Evolutionary conservation across 1,139 yeast species (phyloP).

Genomic region (Candida smagusa): DNA sequence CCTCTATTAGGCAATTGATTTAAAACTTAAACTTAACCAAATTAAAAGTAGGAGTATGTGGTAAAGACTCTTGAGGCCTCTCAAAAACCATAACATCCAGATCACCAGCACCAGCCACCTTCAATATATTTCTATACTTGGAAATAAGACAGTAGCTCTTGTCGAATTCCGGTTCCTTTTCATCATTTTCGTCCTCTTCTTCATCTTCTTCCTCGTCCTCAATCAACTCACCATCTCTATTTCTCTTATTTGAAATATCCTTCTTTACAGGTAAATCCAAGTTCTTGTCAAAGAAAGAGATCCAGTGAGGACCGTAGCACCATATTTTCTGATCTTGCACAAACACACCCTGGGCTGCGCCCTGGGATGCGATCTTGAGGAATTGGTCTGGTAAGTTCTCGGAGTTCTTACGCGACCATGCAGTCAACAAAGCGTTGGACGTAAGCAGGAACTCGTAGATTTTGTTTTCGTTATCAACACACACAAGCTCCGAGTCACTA

Average conservation of each 20-base stretch:
- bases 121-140: constrained; percentile 73
- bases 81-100: constrained; percentile 71
- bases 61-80: constrained; percentile 63
- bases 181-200: constrained; percentile 20
- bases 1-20: background rate
- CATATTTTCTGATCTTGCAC: constrained; percentile 48
- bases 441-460: constrained; percentile 57
- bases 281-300: constrained; percentile 69
- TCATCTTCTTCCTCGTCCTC: constrained; percentile 31
- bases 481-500: constrained; percentile 48
- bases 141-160: constrained; percentile 72
- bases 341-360: constrained; percentile 75
- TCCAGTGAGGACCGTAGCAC: constrained; percentile 89
- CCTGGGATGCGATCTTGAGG: constrained; percentile 43
- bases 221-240: constrained; percentile 59
- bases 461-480: constrained; percentile 72
- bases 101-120: constrained; percentile 49
- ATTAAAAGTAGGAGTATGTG: constrained; percentile 73
- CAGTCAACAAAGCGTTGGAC: constrained; percentile 45
- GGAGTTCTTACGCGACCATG: constrained; percentile 79
- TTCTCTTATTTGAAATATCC: constrained; percentile 47
- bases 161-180: constrained; percentile 9
- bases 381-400: constrained; percentile 72
- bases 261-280: constrained; percentile 51
- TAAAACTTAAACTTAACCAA: constrained; percentile 53